phyloP scores from a whole-genome alignment of 352 stramenopile genomes.

The Pythium oligandrum region DNA sequence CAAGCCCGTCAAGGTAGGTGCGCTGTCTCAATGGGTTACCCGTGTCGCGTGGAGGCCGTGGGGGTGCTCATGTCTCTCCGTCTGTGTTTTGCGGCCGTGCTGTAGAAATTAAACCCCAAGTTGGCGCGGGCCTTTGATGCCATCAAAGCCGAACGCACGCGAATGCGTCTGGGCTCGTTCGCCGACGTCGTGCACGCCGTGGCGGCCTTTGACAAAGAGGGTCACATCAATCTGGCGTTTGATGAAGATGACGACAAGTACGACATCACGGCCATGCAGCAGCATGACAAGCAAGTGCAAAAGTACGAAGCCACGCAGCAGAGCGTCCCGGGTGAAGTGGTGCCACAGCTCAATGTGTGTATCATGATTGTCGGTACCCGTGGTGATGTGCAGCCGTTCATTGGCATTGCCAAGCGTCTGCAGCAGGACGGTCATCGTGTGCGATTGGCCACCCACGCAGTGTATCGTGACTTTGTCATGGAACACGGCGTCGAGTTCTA shows the following conservation, averaged over 20 bases:
- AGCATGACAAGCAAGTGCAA: constrained; percentile 14
- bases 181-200: constrained; percentile 13
- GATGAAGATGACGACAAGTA: constrained; percentile 31
- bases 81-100: no score
- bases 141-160: no score
- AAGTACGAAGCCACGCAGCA: no score
- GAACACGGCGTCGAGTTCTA: constrained; percentile 76
- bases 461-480: constrained; percentile 85
- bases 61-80: no score
- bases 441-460: constrained; percentile 85
- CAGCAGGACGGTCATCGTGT: constrained; percentile 86
- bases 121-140: no score
- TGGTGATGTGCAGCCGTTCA: constrained; percentile 84
- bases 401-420: constrained; percentile 83
- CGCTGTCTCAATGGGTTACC: no score
- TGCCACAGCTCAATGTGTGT: constrained; percentile 63
- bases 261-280: constrained; percentile 31
- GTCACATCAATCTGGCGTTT: constrained; percentile 50
- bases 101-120: no score
- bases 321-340: constrained; percentile 9
- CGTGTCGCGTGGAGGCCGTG: no score
- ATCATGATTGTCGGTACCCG: constrained; percentile 91
- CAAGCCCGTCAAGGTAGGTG: no score
- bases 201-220: constrained; percentile 36
- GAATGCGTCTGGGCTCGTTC: no score